Conservation (phyloP, 2,329 filamentous ascomycete genomes). For the Chaetomiaceae sp. region DNA sequence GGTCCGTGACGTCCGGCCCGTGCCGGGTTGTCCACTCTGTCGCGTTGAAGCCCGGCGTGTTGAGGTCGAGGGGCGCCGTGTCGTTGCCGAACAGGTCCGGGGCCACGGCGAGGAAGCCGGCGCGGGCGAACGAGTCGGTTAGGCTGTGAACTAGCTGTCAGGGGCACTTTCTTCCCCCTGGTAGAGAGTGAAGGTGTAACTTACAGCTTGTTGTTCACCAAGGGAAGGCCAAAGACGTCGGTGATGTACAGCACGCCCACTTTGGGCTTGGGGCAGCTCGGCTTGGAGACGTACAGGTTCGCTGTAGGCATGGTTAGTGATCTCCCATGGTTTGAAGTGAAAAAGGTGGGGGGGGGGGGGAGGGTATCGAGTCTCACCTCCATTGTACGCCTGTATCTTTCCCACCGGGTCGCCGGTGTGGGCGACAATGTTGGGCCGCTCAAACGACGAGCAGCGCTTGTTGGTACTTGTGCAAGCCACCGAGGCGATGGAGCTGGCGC, state of each 20-base stretch:
- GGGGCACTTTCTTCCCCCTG: background rate
- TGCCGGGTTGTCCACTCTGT: background rate
- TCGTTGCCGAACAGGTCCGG: constrained; percentile 6
- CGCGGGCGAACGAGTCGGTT: constrained; percentile 8
- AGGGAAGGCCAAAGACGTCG: constrained; percentile 9
- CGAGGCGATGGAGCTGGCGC: background rate
- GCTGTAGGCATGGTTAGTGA: background rate
- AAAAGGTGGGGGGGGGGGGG: too few relatives aligned
- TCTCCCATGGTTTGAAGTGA: background rate
- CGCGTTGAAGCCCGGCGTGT: constrained; percentile 6
- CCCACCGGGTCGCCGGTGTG: constrained; percentile 7
- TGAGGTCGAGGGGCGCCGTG: background rate
- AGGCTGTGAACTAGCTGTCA: background rate
- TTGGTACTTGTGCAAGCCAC: background rate
- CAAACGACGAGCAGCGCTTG: background rate
- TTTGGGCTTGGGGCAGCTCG: background rate
- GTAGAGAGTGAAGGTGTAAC: background rate
- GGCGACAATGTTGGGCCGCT: constrained; percentile 5
- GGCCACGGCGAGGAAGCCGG: constrained; percentile 5
- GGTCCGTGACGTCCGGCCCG: constrained; percentile 2
- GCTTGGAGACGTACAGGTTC: constrained; percentile 7
- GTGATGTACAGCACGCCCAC: constrained; percentile 7
- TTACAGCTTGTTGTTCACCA: constrained; percentile 3
- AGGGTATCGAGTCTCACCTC: background rate
- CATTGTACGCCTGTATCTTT: background rate